phyloP scores from a whole-genome alignment of 139 green algal genomes.

The Micractinium conductrix region DNA sequence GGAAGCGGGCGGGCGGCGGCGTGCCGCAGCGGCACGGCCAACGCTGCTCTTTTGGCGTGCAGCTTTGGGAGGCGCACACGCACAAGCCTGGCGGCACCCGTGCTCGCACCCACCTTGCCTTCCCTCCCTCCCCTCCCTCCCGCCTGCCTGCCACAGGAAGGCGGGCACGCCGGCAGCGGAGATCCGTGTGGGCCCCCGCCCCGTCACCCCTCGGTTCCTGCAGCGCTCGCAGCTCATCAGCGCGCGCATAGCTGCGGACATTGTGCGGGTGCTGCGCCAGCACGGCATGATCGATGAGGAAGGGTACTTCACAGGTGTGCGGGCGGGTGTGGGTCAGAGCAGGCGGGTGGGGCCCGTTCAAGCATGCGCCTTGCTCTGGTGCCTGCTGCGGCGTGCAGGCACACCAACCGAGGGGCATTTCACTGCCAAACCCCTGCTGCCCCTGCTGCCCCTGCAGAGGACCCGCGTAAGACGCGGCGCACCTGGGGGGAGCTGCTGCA shows the following conservation, averaged over 20 bases:
- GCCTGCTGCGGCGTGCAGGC: not conserved
- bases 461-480: not conserved
- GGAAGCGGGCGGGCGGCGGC: too few relatives aligned
- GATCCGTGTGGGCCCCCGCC: constrained; percentile 35
- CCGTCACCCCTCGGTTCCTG: constrained; percentile 48
- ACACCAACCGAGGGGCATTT: not conserved
- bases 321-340: too few relatives aligned
- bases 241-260: constrained; percentile 12
- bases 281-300: constrained; percentile 24
- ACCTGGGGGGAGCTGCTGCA: not conserved
- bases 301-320: not conserved
- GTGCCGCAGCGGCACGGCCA: too few relatives aligned
- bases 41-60: not conserved
- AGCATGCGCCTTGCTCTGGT: too few relatives aligned
- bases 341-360: too few relatives aligned
- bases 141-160: not conserved
- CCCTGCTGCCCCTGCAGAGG: too few relatives aligned
- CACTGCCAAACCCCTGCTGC: too few relatives aligned
- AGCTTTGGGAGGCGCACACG: not conserved
- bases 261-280: constrained; percentile 20
- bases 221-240: constrained; percentile 24
- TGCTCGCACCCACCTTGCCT: not conserved
- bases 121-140: not conserved
- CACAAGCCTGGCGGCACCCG: not conserved
- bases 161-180: constrained; percentile 35